Evolutionary conservation across 441 rosid species (phyloP).

Genomic region (Theobroma grandiflorum): DNA sequence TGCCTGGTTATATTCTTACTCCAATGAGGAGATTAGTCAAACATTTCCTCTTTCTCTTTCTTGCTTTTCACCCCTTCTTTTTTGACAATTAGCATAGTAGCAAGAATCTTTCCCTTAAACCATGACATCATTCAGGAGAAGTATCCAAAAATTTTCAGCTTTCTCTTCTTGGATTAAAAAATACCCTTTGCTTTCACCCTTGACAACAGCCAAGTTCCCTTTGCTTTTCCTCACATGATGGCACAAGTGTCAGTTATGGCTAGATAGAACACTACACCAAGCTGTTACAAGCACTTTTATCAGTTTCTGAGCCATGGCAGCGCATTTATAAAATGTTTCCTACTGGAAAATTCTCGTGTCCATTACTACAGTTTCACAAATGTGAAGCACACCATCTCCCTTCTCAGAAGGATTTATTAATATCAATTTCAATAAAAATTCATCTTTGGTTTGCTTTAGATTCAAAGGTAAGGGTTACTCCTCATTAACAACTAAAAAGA

Average conservation of each 20-base stretch:
- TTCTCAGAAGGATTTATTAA: background rate
- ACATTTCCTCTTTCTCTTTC: background rate
- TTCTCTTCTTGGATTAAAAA: background rate
- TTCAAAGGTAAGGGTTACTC: background rate
- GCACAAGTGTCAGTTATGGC: background rate
- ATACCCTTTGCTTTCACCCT: conserved; percentile 12
- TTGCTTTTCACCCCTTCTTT: background rate
- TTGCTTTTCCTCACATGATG: background rate
- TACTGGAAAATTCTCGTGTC: background rate
- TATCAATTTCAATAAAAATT: background rate
- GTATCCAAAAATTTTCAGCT: conserved; percentile 7
- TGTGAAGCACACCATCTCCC: background rate
- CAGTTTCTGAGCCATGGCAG: background rate
- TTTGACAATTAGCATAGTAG: background rate
- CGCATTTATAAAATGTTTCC: background rate
- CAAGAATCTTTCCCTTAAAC: background rate
- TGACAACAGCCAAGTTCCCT: background rate
- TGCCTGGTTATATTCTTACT: background rate
- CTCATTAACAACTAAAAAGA: conserved; percentile 7
- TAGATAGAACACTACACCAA: background rate
- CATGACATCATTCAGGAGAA: conserved; percentile 6
- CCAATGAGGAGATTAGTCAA: background rate
- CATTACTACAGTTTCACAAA: background rate
- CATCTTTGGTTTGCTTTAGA: conserved; percentile 14
- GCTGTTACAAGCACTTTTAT: background rate